Percentiles rank a stretch among this genome's conserved stretches.
Evolutionary conservation across 192 early-diverging fungal species (phyloP).

Genomic region (Podila clonocystis): DNA sequence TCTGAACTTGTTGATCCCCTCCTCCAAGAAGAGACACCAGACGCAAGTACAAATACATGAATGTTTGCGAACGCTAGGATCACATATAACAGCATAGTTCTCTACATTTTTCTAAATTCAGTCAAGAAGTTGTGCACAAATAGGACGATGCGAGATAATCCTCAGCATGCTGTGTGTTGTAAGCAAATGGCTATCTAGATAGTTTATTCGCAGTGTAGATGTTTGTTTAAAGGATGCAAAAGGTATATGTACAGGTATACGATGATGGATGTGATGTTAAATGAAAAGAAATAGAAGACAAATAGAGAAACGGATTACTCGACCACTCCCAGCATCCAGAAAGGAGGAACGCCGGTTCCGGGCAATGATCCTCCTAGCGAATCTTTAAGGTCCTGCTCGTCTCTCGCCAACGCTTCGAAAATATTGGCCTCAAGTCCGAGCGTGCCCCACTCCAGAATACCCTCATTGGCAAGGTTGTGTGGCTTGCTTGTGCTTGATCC

Average conservation of each 20-base stretch:
- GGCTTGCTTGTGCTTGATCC: conserved; percentile 12
- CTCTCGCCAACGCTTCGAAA: conserved; percentile 36
- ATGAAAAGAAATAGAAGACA: neutral
- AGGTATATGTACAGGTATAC: neutral
- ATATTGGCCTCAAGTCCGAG: conserved; percentile 38
- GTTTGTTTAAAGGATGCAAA: too few species aligned
- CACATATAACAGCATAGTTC: too few species aligned
- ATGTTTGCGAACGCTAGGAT: too few species aligned
- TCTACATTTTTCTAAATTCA: too few species aligned
- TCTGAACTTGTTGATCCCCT: too few species aligned
- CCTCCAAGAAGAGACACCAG: too few species aligned
- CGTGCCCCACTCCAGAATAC: conserved; percentile 34
- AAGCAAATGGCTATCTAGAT: too few species aligned
- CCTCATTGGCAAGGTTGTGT: conserved; percentile 26
- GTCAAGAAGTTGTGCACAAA: too few species aligned
- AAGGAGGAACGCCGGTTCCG: conserved; percentile 57
- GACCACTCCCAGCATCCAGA: conserved; percentile 63
- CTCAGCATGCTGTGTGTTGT: too few species aligned
- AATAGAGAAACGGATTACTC: conserved; percentile 4
- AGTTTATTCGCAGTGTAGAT: too few species aligned
- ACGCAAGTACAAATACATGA: too few species aligned
- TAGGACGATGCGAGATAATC: too few species aligned
- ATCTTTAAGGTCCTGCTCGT: conserved; percentile 41
- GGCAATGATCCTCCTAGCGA: conserved; percentile 40
- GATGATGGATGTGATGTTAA: neutral